Percentiles rank a stretch among this genome's conserved stretches.
Evolutionary conservation across 768 basidiomycete genomes (phyloP).

Genomic region (Tylopilus intermedius): DNA sequence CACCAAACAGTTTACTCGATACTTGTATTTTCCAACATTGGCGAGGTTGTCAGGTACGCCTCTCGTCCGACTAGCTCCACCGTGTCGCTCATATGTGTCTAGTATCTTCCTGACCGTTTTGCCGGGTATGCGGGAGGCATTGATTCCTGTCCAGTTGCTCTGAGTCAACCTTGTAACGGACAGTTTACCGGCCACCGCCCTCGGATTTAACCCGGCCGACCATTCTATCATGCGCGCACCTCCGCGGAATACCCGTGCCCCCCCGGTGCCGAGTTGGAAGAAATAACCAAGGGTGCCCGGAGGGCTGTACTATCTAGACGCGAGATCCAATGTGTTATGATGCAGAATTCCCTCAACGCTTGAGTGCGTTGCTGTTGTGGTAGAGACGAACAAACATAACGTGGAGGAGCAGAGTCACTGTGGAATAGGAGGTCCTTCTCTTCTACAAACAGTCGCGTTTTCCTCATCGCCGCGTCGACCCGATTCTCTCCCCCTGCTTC

Average conservation of each 20-base stretch:
- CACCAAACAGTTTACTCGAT: slow-evolving; percentile 99
- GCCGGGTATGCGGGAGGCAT: slow-evolving; percentile 98
- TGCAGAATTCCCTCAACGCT: no score
- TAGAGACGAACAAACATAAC: no score
- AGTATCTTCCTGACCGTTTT: slow-evolving; percentile 96
- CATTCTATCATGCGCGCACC: slow-evolving; percentile 96
- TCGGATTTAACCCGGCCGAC: slow-evolving; percentile 97
- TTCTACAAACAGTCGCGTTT: no score
- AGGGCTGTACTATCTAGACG: no score
- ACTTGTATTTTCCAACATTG: slow-evolving; percentile 96
- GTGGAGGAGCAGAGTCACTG: no score
- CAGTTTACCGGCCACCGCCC: slow-evolving; percentile 91
- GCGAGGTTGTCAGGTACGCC: slow-evolving; percentile 80
- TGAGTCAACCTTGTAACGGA: slow-evolving; percentile 99
- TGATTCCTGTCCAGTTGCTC: slow-evolving; percentile 95
- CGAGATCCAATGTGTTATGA: no score
- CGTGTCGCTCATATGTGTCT: slow-evolving; percentile 9
- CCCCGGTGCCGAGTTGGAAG: no score
- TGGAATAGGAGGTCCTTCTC: no score
- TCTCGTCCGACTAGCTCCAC: background rate
- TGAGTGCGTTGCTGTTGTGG: no score
- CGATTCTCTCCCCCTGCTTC: no score
- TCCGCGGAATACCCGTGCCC: slow-evolving; percentile 61
- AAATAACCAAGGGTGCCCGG: no score
- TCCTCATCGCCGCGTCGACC: no score